Conservation (phyloP, 2,329 filamentous ascomycete species). For the Leptographium radiaticola region DNA sequence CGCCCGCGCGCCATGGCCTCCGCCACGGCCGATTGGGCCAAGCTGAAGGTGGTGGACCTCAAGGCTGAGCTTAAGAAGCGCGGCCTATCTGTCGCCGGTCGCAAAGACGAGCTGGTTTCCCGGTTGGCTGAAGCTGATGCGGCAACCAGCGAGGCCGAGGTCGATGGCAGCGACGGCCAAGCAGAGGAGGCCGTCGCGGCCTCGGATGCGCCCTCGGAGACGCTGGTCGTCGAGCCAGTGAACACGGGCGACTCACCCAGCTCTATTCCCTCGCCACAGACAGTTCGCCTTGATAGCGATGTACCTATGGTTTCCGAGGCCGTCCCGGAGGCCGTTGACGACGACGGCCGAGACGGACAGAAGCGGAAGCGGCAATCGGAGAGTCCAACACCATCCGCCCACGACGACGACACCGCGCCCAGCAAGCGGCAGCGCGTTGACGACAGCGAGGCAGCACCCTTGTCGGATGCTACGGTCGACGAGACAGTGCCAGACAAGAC, state of each 20-base stretch:
- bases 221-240: neutral
- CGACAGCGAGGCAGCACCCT: neutral
- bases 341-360: conserved; percentile 20
- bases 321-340: neutral
- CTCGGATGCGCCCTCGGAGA: neutral
- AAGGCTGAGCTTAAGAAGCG: conserved; percentile 62
- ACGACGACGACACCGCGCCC: conserved; percentile 14
- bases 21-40: conserved; percentile 39
- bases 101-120: conserved; percentile 60
- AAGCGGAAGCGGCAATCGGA: conserved; percentile 56
- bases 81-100: conserved; percentile 54
- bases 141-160: neutral
- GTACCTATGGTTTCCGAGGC: too few relatives aligned
- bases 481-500: neutral
- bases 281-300: neutral
- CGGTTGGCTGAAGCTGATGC: conserved; percentile 32
- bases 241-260: too few relatives aligned
- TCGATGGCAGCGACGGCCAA: conserved; percentile 3
- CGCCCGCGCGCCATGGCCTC: conserved; percentile 11
- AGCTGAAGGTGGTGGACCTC: conserved; percentile 61
- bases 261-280: neutral
- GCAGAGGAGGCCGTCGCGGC: neutral
- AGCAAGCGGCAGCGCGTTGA: conserved; percentile 26
- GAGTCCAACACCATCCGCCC: conserved; percentile 38
- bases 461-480: neutral